Evolutionary conservation across 2,329 filamentous ascomycete species (phyloP), one percentile per base, ranked within the genome.

Genomic region (Pseudogymnoascus sp.): DNA sequence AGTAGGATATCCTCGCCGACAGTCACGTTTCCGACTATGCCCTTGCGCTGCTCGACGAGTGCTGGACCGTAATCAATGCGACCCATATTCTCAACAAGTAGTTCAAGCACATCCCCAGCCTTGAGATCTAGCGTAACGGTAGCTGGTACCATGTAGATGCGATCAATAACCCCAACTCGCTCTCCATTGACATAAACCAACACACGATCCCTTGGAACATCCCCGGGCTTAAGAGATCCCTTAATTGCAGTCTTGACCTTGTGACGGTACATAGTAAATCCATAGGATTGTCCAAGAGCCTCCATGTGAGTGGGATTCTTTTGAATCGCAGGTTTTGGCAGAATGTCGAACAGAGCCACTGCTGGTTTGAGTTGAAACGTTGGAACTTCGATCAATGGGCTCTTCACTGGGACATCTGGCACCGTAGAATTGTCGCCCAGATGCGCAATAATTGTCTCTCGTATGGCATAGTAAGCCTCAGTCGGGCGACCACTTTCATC

Each of bases 1-100:
- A 62, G 61, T 1, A 80, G 60, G 0, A 71, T 65, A 0, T 61
- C 66, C 0, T 62, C 68, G 1, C 74, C 76, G 1, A 82, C 63
- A 0, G 72, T 77, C 1, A 82, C 77, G 59, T 79, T 70, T 1
- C 75, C 75, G 5, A 73, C 65, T 14, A 82, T 76, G 0, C 80
- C 80, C 65, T 82, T 82, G 22, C 70, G 71, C 23, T 76, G 80
- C 35, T 82, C 78, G 5, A 71, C 70, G 8, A 80, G 71, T 4
- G 70, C 67, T 2, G 75, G 74, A 58, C 74, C 74, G 64, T 78
- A 80, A 64, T 81, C 76, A 1, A 81, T 77, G 2, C 80, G 74
- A 1, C 79, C 80, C n/a, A 82, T 72, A 59, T 82, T 82, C 68
- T 82, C 80, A 1, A 81, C 75, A 3, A 82, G 67, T 0, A 81